Base-by-base conservation (phyloP, 2,329 filamentous ascomycete species). In the Neocucurbitaria cava region DNA sequence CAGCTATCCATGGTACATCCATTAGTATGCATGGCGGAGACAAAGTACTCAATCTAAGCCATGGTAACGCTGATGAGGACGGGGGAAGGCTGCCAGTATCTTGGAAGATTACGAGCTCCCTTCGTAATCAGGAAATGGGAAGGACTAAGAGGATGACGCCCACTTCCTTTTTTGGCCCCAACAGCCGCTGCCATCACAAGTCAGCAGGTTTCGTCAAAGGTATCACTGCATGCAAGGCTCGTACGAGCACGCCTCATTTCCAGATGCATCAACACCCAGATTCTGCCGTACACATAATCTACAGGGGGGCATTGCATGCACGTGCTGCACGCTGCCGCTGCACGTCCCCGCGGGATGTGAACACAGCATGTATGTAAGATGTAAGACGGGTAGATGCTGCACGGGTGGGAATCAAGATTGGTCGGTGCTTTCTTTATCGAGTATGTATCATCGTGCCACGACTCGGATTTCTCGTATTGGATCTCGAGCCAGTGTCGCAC, bases 191-290 rank as follows among this genome's bases (percentile, higher is more conserved):
- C 36, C 18, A 21, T 20, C 10, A 40, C 6, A 15, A 40, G 38
- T 21, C 20, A 18, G 10, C 13, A 31, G 31, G 39, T 18, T 49
- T 30, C 54, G 40, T 51, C 46, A 45, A 52, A 41, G 17, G 52
- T 60, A 28, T 44, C 52, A 62, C 58, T 43, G 36, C 41, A 36
- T 44, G 11, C 35, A 20, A 46, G 42, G 49, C 49, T 46, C 49
- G 45, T 43, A 43, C 46, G 26, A 31, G 49, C 46, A 54, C 41
- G 50, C 31, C 24, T 49, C 36, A 17, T 42, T 9, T 39, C 50
- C 31, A n/a, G 30, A 36, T 18, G 35, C 26, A 35, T 38, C 44
- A 13, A 39, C 20, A 49, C n/a, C 47, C 41, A 33, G 18, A 58
- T 55, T 45, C 44, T 58, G 40, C 31, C 44, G 49, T 40, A 33